Percentiles rank a stretch among this genome's conserved stretches.
phyloP scores from a whole-genome alignment of 768 basidiomycete genomes.

The Favolaschia claudopus region DNA sequence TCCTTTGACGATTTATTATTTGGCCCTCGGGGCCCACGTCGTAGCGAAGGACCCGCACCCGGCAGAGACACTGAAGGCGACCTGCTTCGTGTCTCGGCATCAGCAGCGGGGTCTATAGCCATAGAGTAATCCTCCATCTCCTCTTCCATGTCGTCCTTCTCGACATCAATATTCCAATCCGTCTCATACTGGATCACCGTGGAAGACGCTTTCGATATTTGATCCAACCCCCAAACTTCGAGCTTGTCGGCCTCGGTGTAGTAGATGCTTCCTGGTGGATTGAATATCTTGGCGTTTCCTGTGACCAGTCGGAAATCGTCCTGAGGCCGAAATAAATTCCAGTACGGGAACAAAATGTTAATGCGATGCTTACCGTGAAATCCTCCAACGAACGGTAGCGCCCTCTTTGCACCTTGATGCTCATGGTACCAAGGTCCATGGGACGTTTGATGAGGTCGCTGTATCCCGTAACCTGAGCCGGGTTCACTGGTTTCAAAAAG shows the following conservation, averaged over 20 bases:
- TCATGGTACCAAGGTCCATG: constrained; percentile 94
- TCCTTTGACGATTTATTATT: constrained; percentile 54
- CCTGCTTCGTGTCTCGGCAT: constrained; percentile 27
- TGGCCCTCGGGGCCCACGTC: constrained; percentile 59
- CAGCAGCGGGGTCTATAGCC: constrained; percentile 45
- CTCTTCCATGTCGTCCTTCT: constrained; percentile 61
- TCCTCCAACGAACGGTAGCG: constrained; percentile 84
- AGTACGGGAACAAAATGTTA: too few relatives aligned
- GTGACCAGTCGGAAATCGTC: constrained; percentile 77
- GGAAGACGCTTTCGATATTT: constrained; percentile 72
- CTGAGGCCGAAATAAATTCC: too few relatives aligned
- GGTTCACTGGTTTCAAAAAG: constrained; percentile 75
- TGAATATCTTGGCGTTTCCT: constrained; percentile 78
- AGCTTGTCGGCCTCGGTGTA: constrained; percentile 76
- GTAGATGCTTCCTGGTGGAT: constrained; percentile 78
- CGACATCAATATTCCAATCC: constrained; percentile 85
- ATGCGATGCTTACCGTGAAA: constrained; percentile 77
- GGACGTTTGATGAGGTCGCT: constrained; percentile 77
- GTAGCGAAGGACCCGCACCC: constrained; percentile 23
- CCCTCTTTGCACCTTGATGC: constrained; percentile 76
- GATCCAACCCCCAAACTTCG: constrained; percentile 74
- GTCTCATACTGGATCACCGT: constrained; percentile 85
- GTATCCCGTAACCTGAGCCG: constrained; percentile 65
- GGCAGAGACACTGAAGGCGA: constrained; percentile 19
- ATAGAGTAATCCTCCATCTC: constrained; percentile 51